Base-by-base conservation (phyloP, 352 stramenopile genomes). In the Phytophthora tentaculata region DNA sequence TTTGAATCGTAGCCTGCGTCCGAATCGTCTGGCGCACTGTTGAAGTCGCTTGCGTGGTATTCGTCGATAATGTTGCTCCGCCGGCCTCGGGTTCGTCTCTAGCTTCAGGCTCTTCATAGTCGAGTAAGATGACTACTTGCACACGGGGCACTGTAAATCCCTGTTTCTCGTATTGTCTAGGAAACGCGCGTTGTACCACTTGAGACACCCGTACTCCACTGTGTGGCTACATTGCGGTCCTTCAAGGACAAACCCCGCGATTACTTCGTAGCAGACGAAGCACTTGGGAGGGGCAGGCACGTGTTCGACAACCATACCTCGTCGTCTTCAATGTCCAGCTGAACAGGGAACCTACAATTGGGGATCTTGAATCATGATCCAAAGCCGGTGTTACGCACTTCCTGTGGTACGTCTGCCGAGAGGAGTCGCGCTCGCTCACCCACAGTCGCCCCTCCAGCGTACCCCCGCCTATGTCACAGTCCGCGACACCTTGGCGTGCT, bases 121-220 rank as follows among this genome's bases (percentile, higher is more conserved):
- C 14, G 28, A 23, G 4, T 23, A 6, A 28, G 32, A 54, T 22
- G 24, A 5, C 7, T 54, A n/a, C 16, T 16, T 35, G 23, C 48
- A 56, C 2, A 19, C 3, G 19, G 7, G 28, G 17, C 49, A 44
- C 2, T 20, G 26, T 5, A 56, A 28, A 56, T 26, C 49, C 26
- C 5, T 6, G 17, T 56, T 41, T 29, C 49, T 44, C 6, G 49
- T 56, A 5, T 17, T 16, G 2, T 16, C n/a, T 17, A 56, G 49
- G 28, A 24, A 43, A 1, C 28, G 17, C 24, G 39, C 49, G 22
- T 56, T 56, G 49, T 56, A 56, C 26, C 17, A 24, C 49, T n/a
- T 26, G 9, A 41, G 16, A 26, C 49, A 56, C 1, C 28, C 49
- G 3, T 28, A 43, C 8, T 56, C 28, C 2, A 28, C 1, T n/a